These are phyloP conservation scores for Boletus reticuloceps DNA, from an alignment of 768 basidiomycete species.

Conservation along the genomic window DNA sequence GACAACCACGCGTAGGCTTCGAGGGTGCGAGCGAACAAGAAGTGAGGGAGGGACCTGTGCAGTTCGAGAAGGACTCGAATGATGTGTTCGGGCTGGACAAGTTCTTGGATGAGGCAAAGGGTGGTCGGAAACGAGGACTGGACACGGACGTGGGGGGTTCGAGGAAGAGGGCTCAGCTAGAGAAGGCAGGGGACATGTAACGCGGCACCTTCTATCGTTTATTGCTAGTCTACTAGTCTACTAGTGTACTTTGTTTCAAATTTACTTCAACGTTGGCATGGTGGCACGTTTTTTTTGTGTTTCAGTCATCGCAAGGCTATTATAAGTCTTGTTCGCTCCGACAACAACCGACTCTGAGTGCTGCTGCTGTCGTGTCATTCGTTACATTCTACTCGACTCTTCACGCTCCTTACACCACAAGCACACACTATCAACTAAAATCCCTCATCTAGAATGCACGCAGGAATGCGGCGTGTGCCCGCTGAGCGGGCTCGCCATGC, in stretches of 20 bases:
- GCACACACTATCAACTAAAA: background rate
- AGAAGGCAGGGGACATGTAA: conserved; percentile 52
- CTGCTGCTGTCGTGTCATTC: background rate
- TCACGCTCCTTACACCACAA: conserved; percentile 17
- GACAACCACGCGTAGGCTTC: conserved; percentile 81
- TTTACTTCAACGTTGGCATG: conserved; percentile 21
- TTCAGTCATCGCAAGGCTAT: background rate
- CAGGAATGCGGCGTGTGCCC: conserved; percentile 25
- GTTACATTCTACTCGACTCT: conserved; percentile 5
- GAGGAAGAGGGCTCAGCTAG: conserved; percentile 67
- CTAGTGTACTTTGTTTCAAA: background rate
- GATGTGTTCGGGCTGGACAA: conserved; percentile 97
- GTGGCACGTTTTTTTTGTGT: background rate
- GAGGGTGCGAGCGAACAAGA: conserved; percentile 89
- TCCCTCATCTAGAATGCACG: conserved; percentile 19
- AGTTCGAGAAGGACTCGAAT: conserved; percentile 97
- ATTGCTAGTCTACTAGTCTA: background rate
- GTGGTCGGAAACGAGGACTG: conserved; percentile 86
- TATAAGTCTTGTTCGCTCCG: background rate
- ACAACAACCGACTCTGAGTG: background rate
- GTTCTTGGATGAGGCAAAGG: conserved; percentile 96
- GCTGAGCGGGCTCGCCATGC: conserved; percentile 33
- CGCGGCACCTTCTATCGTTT: background rate
- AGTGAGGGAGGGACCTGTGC: conserved; percentile 88
- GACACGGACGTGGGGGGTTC: conserved; percentile 71